These are phyloP conservation scores for Saksenaea oblongispora DNA, from an alignment of 371 early-diverging fungal genomes.

Conservation along the genomic window DNA sequence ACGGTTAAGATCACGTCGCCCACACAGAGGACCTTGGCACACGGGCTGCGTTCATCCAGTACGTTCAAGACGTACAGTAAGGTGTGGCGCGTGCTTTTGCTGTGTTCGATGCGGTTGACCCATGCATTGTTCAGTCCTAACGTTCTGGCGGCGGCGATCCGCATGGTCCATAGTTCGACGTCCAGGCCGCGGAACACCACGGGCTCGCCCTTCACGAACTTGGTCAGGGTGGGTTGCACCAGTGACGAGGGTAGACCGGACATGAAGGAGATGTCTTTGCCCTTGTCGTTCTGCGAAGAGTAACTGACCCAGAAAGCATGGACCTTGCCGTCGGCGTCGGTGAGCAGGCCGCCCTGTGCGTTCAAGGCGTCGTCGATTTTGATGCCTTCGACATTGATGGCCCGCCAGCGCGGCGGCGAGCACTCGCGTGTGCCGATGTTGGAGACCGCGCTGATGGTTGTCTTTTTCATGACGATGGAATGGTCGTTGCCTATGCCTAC, in stretches of 20 bases:
- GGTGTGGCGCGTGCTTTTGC: slow-evolving; percentile 61
- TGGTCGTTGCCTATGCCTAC: slow-evolving; percentile 69
- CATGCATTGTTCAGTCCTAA: slow-evolving; percentile 80
- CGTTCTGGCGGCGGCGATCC: slow-evolving; percentile 77
- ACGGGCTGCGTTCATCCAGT: slow-evolving; percentile 53
- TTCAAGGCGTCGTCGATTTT: slow-evolving; percentile 62
- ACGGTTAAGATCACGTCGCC: slow-evolving; percentile 89
- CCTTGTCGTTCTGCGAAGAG: slow-evolving; percentile 65
- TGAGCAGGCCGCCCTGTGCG: slow-evolving; percentile 66
- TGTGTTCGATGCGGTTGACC: slow-evolving; percentile 71
- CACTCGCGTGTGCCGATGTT: slow-evolving; percentile 67
- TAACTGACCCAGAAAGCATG: slow-evolving; percentile 80
- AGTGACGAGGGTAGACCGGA: slow-evolving; percentile 54
- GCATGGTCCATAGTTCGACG: slow-evolving; percentile 79
- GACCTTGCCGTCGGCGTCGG: slow-evolving; percentile 64
- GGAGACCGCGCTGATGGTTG: slow-evolving; percentile 57
- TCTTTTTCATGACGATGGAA: slow-evolving; percentile 55
- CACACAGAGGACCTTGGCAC: slow-evolving; percentile 65
- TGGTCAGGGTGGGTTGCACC: slow-evolving; percentile 40
- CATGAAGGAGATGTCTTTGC: slow-evolving; percentile 68
- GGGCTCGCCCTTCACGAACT: slow-evolving; percentile 35
- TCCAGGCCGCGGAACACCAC: slow-evolving; percentile 61
- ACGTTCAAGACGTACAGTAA: slow-evolving; percentile 72
- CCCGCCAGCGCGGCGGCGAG: slow-evolving; percentile 67
- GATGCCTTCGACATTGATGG: slow-evolving; percentile 78